A percentile compares a stretch with the other conserved stretches of the same genome.
Evolutionary conservation across 768 basidiomycete genomes (phyloP).

Genomic region (Boletus edulis): DNA sequence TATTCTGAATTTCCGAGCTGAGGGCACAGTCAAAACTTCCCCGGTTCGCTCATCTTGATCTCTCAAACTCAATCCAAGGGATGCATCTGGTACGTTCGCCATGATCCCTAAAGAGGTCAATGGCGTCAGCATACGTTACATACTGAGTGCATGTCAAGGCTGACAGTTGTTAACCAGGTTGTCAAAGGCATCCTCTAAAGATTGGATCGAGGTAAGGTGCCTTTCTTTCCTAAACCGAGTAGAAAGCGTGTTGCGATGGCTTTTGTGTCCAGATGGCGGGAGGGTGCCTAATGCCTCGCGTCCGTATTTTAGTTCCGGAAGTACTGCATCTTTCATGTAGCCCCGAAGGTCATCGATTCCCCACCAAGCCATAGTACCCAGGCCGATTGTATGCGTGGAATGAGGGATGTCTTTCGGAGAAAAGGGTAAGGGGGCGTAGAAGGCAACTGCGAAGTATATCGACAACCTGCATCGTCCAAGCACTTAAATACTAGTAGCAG

Average conservation of each 20-base stretch:
- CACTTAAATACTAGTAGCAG: slow-evolving; percentile 10
- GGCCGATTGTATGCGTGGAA: not conserved
- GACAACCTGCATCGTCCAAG: not conserved
- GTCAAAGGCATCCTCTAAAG: slow-evolving; percentile 27
- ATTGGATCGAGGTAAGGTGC: slow-evolving; percentile 31
- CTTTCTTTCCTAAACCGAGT: slow-evolving; percentile 31
- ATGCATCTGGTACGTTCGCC: slow-evolving; percentile 27
- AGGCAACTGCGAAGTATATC: not conserved
- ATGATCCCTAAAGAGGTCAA: slow-evolving; percentile 21
- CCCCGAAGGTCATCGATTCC: slow-evolving; percentile 34
- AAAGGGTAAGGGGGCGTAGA: not conserved
- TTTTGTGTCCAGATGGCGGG: slow-evolving; percentile 32
- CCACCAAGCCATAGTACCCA: slow-evolving; percentile 23
- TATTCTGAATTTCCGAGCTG: slow-evolving; percentile 29
- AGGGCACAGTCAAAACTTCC: slow-evolving; percentile 32
- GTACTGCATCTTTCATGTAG: slow-evolving; percentile 34
- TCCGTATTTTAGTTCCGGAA: slow-evolving; percentile 32
- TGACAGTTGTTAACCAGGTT: slow-evolving; percentile 29
- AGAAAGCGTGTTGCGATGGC: slow-evolving; percentile 34
- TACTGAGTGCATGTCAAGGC: not conserved
- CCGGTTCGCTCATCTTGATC: slow-evolving; percentile 28
- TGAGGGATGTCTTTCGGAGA: not conserved
- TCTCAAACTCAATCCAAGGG: slow-evolving; percentile 21
- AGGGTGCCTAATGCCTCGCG: slow-evolving; percentile 7
- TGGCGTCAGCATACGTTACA: slow-evolving; percentile 1